Base-by-base conservation (phyloP, 345 rosid species). In the Euclidium syriacum region DNA sequence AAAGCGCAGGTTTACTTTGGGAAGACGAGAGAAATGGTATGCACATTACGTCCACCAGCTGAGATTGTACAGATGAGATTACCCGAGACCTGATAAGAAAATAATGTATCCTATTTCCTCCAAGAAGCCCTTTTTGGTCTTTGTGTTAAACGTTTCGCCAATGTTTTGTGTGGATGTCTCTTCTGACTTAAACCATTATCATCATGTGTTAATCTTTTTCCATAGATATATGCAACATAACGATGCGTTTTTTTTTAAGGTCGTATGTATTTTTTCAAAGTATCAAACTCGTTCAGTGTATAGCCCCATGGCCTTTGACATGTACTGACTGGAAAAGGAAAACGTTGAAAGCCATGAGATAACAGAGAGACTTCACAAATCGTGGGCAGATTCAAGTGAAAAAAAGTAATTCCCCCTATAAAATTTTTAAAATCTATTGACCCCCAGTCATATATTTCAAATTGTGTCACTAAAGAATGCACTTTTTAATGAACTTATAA, bases 1-100 rank as follows among this genome's bases (percentile, higher is more conserved):
- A 41, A 39, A 32, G 2, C 10, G 41, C 95, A 89, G 99, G 99
- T 94, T 52, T 94, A 94, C 76, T 94, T 94, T 70, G 96, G 99
- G 56, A 94, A 94, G 82, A 94, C 99, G 0, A 94, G 82, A 70
- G 99, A 94, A 75, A 90, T 90, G 97, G 97, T 94, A 48, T 89
- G 96, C 83, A 85, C 88, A 27, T 53, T 89, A 58, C 86, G 97
- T 48, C 97, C 96, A 30, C 96, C 96, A 7, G 65, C 91, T 14
- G 96, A 89, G 73, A 75, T 87, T 20, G 74, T 77, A 58, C 83
- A 72, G 30, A 70, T 83, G 86, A 85, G 84, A 78, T 58, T 92
- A 69, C 96, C 97, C 4, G 81, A 72, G 42, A 43, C 81, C 52
- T 80, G 71, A 77, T 43, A 25, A 52, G 33, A 52, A 4, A 25